These are phyloP conservation scores for Wickerhamiella sergipiensis DNA, from an alignment of 805 yeast genomes.

Conservation along the genomic window DNA sequence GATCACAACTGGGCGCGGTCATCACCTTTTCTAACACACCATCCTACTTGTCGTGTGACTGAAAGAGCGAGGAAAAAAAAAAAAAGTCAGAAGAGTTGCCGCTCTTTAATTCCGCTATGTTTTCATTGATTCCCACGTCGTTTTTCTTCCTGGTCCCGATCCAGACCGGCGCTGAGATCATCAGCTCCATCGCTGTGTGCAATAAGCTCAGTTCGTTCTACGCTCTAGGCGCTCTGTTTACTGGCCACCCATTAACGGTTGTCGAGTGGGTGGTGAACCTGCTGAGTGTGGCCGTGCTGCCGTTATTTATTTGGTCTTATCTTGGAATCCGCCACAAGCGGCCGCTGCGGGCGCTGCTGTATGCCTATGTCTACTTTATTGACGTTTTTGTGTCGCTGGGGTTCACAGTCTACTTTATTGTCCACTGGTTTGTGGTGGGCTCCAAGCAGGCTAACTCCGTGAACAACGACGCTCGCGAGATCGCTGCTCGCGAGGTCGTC, in stretches of 20 bases:
- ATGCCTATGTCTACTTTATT: conserved; percentile 44
- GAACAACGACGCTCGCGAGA: conserved; percentile 7
- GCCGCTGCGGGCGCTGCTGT: conserved; percentile 47
- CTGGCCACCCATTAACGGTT: conserved; percentile 70
- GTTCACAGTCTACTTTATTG: conserved; percentile 61
- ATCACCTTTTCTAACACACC: background rate
- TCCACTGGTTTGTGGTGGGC: conserved; percentile 49
- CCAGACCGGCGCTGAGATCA: conserved; percentile 75
- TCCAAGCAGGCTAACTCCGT: conserved; percentile 15
- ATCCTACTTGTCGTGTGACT: background rate
- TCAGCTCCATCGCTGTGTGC: conserved; percentile 59
- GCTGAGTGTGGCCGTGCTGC: conserved; percentile 46
- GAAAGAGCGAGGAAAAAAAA: too few species aligned
- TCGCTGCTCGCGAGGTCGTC: background rate
- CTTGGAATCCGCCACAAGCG: conserved; percentile 38
- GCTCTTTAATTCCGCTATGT: background rate
- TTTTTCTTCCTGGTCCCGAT: conserved; percentile 66
- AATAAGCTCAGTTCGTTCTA: conserved; percentile 84
- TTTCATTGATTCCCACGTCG: conserved; percentile 28
- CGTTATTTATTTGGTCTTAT: conserved; percentile 51
- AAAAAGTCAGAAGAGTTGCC: background rate
- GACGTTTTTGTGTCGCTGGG: conserved; percentile 57
- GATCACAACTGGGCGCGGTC: background rate
- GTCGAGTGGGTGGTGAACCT: conserved; percentile 74
- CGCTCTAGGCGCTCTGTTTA: conserved; percentile 73